Base-by-base conservation (phyloP, 805 yeast species). In the Saturnispora sekii region DNA sequence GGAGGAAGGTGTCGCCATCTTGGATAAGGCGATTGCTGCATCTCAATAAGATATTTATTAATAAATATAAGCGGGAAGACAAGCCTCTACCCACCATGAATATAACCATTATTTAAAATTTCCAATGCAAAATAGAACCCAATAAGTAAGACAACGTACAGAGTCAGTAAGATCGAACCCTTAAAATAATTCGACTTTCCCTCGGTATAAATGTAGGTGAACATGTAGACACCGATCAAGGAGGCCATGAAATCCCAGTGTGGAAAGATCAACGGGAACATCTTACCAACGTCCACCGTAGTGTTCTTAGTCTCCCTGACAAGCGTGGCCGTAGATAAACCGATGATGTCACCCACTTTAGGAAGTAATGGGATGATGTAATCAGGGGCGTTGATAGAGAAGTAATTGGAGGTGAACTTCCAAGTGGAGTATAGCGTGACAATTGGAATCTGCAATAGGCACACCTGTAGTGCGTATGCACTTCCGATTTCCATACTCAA, bases 401-500 rank as follows among this genome's bases (percentile, higher is more conserved):
- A 26, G 26, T 44, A 45, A 2, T 31, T 40, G 16, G 43, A 43
- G 4, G 47, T 50, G 12, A 50, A 50, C 35, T 56, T 71, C 64
- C 66, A 69, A 46, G 83, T 72, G 2, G 96, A 82, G 58, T 75
- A 87, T 10, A 90, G 58, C 10, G 88, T 95, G 58, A 93, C 73
- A 2, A 93, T 80, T 1, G 98, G 98, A 39, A 93, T 85, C 61
- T 93, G 98, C 52, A 93, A 71, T 47, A 93, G 68, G 54, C 96
- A 90, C 12, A 93, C 98, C 62, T 93, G 98, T 48, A 93, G 70
- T 0, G 96, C 98, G 60, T 93, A 93, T 0, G 98, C 98, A 50
- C 95, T 81, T 48, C 98, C 98, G 62, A 93, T 93, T 60, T 93
- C 98, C 95, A 93, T 85, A 2, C 96, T 85, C 38, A 93, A 68